Conservation (phyloP, 192 early-diverging fungal genomes). For the Allomyces macrogynus region DNA sequence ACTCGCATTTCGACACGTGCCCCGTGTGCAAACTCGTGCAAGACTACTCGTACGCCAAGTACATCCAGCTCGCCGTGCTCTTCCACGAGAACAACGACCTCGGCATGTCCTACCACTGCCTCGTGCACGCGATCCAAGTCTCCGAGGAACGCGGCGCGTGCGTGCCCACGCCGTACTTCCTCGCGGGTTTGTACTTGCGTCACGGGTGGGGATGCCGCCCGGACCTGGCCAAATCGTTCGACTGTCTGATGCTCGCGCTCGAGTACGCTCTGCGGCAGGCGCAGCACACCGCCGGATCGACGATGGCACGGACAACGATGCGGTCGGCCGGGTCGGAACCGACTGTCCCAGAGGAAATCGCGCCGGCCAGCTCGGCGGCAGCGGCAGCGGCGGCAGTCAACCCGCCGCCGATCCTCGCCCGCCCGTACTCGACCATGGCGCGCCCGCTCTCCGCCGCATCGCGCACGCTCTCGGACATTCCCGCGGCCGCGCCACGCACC, state of each 20-base stretch:
- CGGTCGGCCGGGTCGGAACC: too few species aligned
- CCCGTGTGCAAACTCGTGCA: neutral
- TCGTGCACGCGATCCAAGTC: neutral
- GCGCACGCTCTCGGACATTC: too few species aligned
- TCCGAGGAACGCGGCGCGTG: neutral
- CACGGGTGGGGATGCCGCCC: neutral
- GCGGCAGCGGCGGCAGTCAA: too few species aligned
- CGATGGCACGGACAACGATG: too few species aligned
- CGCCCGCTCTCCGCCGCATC: too few species aligned
- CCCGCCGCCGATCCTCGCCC: too few species aligned
- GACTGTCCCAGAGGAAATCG: too few species aligned
- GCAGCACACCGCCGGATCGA: too few species aligned
- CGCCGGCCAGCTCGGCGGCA: too few species aligned
- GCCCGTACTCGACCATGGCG: too few species aligned
- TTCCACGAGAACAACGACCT: slow-evolving; percentile 1
- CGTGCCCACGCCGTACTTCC: neutral
- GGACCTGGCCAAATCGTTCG: neutral
- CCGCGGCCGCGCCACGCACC: too few species aligned
- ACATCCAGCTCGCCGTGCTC: neutral
- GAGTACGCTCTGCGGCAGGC: neutral
- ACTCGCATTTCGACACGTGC: neutral
- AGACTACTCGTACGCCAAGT: neutral
- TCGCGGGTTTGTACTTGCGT: neutral
- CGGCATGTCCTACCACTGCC: neutral
- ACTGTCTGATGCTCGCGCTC: neutral